Percentiles rank a stretch among this genome's conserved stretches.
These are phyloP conservation scores for Coleophoma eucalyptorum DNA, from an alignment of 2,329 filamentous ascomycete species.

Conservation along the genomic window DNA sequence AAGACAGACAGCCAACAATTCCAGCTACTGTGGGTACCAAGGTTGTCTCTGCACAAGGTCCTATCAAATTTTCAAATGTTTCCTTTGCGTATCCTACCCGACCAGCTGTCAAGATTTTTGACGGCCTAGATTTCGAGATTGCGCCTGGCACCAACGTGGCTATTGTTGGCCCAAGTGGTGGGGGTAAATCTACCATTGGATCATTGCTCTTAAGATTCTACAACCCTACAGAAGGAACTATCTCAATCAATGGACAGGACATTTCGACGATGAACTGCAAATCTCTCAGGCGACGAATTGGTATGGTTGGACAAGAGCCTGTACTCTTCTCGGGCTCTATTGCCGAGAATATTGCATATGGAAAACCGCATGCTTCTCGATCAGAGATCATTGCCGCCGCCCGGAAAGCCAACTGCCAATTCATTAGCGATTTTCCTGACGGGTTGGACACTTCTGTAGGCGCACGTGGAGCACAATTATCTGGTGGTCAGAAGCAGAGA, in stretches of 20 bases:
- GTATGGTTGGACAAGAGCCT: slow-evolving; percentile 92
- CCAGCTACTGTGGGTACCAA: slow-evolving; percentile 78
- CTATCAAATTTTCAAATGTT: slow-evolving; percentile 84
- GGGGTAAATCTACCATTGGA: slow-evolving; percentile 93
- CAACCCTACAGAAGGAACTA: slow-evolving; percentile 69
- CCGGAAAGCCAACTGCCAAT: slow-evolving; percentile 89
- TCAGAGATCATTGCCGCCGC: slow-evolving; percentile 84
- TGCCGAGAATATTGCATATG: slow-evolving; percentile 89
- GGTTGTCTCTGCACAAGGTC: slow-evolving; percentile 80
- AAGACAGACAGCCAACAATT: slow-evolving; percentile 84
- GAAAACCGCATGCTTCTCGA: slow-evolving; percentile 72
- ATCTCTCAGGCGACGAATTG: slow-evolving; percentile 85
- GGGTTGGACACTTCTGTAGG: slow-evolving; percentile 93
- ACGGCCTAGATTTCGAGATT: slow-evolving; percentile 83
- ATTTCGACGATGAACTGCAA: slow-evolving; percentile 88
- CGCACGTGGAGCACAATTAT: slow-evolving; percentile 86
- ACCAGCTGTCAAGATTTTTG: slow-evolving; percentile 88
- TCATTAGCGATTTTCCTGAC: slow-evolving; percentile 94
- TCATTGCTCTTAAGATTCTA: slow-evolving; percentile 93
- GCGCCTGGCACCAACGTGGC: slow-evolving; percentile 92
- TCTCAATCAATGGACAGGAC: slow-evolving; percentile 81
- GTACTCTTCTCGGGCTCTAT: slow-evolving; percentile 86
- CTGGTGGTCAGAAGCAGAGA: slow-evolving; percentile 94
- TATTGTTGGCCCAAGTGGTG: slow-evolving; percentile 92
- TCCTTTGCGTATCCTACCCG: slow-evolving; percentile 90